Evolutionary conservation across 306 rosid genomes (phyloP).

Genomic region (Medicago ruthenica): DNA sequence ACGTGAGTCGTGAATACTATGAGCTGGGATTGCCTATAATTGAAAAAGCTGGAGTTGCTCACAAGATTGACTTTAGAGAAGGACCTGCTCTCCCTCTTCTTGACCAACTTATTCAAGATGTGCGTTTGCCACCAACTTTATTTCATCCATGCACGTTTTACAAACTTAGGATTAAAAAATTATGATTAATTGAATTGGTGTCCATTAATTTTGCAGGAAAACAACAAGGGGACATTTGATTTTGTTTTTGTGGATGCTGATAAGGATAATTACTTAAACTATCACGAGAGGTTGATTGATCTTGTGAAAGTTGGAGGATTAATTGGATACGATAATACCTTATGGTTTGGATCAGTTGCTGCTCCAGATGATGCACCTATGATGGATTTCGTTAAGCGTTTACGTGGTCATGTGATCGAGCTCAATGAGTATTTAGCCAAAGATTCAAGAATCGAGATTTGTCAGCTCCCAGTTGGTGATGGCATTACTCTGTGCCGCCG

Average conservation of each 20-base stretch:
- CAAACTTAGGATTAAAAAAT: neutral
- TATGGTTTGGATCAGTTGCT: conserved; percentile 85
- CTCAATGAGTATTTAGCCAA: conserved; percentile 73
- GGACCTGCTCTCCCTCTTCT: conserved; percentile 89
- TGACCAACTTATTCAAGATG: conserved; percentile 66
- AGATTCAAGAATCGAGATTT: conserved; percentile 83
- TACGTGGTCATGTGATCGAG: conserved; percentile 62
- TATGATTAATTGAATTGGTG: neutral
- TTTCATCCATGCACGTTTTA: neutral
- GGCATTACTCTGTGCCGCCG: conserved; percentile 90
- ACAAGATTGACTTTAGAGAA: conserved; percentile 90
- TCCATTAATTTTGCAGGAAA: conserved; percentile 52
- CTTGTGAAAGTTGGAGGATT: conserved; percentile 81
- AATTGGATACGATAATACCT: conserved; percentile 87
- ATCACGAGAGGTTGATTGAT: conserved; percentile 79
- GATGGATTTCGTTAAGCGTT: conserved; percentile 56
- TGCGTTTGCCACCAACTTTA: conserved; percentile 20
- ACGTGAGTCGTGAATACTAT: conserved; percentile 78
- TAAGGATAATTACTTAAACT: conserved; percentile 84
- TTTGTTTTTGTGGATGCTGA: conserved; percentile 89
- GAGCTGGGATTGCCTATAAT: conserved; percentile 82
- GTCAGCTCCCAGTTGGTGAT: conserved; percentile 82
- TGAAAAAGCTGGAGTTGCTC: conserved; percentile 77
- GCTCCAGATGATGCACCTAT: conserved; percentile 76
- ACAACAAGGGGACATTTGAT: conserved; percentile 62